These are phyloP conservation scores for Pseudozyma flocculosa DNA, from an alignment of 1,284 basidiomycete species.

Conservation along the genomic window DNA sequence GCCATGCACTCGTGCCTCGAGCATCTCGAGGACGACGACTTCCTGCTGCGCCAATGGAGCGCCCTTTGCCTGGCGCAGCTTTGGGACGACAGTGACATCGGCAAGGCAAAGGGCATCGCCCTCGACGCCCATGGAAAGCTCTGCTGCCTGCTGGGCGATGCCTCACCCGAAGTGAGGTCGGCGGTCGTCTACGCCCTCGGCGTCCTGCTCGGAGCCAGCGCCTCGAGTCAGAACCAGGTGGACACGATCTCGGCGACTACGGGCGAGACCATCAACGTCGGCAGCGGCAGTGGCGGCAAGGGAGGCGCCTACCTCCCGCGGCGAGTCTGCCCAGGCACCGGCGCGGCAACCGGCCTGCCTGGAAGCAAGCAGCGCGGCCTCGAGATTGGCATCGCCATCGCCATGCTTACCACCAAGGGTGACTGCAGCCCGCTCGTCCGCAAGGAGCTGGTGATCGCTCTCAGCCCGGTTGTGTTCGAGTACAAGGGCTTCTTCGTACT, in stretches of 20 bases:
- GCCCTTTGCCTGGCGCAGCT: constrained; percentile 90
- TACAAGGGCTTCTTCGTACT: constrained; percentile 95
- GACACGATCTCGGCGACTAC: constrained; percentile 30
- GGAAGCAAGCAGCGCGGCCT: constrained; percentile 71
- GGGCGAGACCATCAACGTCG: constrained; percentile 14
- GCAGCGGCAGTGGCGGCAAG: not conserved
- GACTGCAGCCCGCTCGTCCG: constrained; percentile 95
- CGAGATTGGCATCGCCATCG: constrained; percentile 64
- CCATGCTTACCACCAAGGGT: constrained; percentile 72
- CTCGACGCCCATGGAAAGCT: constrained; percentile 82
- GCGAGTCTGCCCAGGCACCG: constrained; percentile 72
- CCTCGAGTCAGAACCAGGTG: constrained; percentile 57
- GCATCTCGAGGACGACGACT: constrained; percentile 80
- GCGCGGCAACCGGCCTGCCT: constrained; percentile 73
- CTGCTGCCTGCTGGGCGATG: constrained; percentile 78
- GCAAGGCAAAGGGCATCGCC: constrained; percentile 81
- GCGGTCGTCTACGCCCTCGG: constrained; percentile 89
- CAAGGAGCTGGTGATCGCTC: constrained; percentile 87
- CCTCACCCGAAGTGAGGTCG: constrained; percentile 87
- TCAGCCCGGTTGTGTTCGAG: constrained; percentile 90
- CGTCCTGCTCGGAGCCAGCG: constrained; percentile 88
- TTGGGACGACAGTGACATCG: constrained; percentile 90
- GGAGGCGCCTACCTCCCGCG: constrained; percentile 6
- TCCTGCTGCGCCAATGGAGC: constrained; percentile 89
- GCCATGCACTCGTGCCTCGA: constrained; percentile 89